phyloP scores from a whole-genome alignment of 2,329 filamentous ascomycete genomes.

The Pyrenophora graminea region DNA sequence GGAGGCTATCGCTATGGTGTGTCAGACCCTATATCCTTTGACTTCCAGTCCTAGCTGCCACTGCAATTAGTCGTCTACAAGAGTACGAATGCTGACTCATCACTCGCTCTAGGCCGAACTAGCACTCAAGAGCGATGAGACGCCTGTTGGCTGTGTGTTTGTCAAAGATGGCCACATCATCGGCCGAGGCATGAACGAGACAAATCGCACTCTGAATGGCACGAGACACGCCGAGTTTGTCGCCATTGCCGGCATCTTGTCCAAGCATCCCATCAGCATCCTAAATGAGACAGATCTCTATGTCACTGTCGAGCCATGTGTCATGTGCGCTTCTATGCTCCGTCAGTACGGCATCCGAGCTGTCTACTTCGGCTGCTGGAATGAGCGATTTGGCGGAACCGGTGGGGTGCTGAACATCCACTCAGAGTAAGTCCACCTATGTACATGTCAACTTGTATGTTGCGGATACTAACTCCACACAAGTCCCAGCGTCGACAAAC shows the following conservation, averaged over 20 bases:
- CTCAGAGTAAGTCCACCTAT: slow-evolving; percentile 56
- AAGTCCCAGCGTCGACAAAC: slow-evolving; percentile 70
- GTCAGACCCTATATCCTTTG: slow-evolving; percentile 14
- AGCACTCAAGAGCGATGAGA: slow-evolving; percentile 82
- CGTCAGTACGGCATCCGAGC: slow-evolving; percentile 84
- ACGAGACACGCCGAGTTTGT: slow-evolving; percentile 96
- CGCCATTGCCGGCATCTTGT: slow-evolving; percentile 71
- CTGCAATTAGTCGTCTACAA: not conserved
- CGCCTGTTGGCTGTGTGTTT: slow-evolving; percentile 93
- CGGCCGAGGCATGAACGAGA: slow-evolving; percentile 93
- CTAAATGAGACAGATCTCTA: slow-evolving; percentile 80
- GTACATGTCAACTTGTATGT: not conserved
- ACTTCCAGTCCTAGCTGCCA: not conserved
- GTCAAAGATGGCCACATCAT: slow-evolving; percentile 80
- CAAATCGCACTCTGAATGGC: slow-evolving; percentile 64
- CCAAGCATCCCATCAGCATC: slow-evolving; percentile 67
- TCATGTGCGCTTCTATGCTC: slow-evolving; percentile 96
- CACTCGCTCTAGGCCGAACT: slow-evolving; percentile 69
- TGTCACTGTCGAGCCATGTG: slow-evolving; percentile 96
- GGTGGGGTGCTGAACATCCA: slow-evolving; percentile 92
- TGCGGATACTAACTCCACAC: slow-evolving; percentile 30
- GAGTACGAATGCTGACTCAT: slow-evolving; percentile 25
- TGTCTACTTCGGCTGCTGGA: slow-evolving; percentile 93
- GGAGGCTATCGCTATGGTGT: slow-evolving; percentile 83
- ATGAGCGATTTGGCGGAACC: slow-evolving; percentile 96